Base-by-base conservation (phyloP, 2,329 filamentous ascomycete species). In the Ophiostoma sp. region DNA sequence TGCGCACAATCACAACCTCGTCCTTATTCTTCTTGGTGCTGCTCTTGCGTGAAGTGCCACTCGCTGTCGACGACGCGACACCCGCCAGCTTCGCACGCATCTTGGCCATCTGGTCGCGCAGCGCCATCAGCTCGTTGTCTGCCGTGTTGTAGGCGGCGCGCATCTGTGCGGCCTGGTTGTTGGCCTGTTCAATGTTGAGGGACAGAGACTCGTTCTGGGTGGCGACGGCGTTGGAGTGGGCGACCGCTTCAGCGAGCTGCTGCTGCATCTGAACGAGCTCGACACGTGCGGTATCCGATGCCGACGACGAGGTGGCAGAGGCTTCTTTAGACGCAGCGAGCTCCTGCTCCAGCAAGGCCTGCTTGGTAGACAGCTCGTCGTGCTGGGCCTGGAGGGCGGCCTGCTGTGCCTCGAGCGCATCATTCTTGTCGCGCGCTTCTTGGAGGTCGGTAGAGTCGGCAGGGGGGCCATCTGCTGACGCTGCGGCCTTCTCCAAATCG, bases 1-100 rank as follows among this genome's bases (percentile, higher is more conserved):
- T 72, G 52, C 74, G 70, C 10, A 75, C 74, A 66, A 75, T 69
- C 4, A 75, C 70, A 13, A 74, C 44, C 11, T 72, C 71, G 13
- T 73, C 72, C 52, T 74, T 73, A n/a, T 67, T 57, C 17, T 72
- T 72, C 27, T 72, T 72, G 11, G 54, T 72, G 62, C 65, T 67
- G 39, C 66, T 67, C 27, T 48, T 31, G 13, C 41, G 66, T 44
- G 67, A 41, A 5, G 54, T 27, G 17, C 52, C 33, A 31, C 54
- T 62, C 35, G 44, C 36, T 8, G 65, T 48, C 15, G 71, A 67
- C 2, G 33, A 35, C 10, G 69, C 67, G 1, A 65, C 48, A 1
- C 66, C 68, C 1, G 72, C 57, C 20, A 71, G 66, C 52, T 65
- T 72, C 1, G 67, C 33, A n/a, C 71, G 72, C 60, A 73, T 44